A percentile compares a stretch with the other conserved stretches of the same genome.
Evolutionary conservation across 768 basidiomycete species (phyloP).

Genomic region (Leccinum broughii): DNA sequence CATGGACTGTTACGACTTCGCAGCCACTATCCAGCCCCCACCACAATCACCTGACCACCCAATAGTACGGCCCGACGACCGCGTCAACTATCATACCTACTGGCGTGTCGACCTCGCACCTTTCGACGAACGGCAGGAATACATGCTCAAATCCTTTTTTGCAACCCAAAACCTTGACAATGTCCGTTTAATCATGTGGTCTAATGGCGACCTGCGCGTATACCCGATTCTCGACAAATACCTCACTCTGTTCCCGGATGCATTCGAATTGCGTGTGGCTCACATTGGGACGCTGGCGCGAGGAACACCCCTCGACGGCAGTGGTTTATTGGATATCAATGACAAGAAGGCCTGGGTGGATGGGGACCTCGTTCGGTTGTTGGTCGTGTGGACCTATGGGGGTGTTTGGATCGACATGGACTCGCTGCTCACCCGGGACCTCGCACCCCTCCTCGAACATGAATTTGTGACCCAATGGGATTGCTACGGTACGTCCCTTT

Average conservation of each 20-base stretch:
- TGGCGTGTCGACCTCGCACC: slow-evolving; percentile 89
- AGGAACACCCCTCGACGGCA: slow-evolving; percentile 78
- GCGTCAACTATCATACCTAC: slow-evolving; percentile 84
- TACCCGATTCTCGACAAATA: slow-evolving; percentile 63
- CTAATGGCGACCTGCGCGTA: slow-evolving; percentile 71
- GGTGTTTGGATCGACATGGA: slow-evolving; percentile 99
- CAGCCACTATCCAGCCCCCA: slow-evolving; percentile 66
- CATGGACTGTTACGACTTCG: slow-evolving; percentile 92
- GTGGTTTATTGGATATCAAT: slow-evolving; percentile 52
- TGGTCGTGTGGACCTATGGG: slow-evolving; percentile 87
- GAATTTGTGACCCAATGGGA: slow-evolving; percentile 99
- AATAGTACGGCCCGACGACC: slow-evolving; percentile 37
- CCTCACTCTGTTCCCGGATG: slow-evolving; percentile 59
- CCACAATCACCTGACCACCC: background rate
- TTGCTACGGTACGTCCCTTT: slow-evolving; percentile 74
- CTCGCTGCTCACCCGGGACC: slow-evolving; percentile 83
- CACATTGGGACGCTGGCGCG: slow-evolving; percentile 65
- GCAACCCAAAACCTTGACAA: slow-evolving; percentile 77
- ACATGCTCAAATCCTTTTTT: slow-evolving; percentile 91
- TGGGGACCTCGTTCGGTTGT: slow-evolving; percentile 85
- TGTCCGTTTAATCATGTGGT: slow-evolving; percentile 83
- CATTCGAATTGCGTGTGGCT: slow-evolving; percentile 70
- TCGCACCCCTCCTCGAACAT: slow-evolving; percentile 84
- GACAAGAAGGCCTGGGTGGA: slow-evolving; percentile 93
- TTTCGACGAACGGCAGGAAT: slow-evolving; percentile 81